Evolutionary conservation across 2,329 filamentous ascomycete species (phyloP), one percentile per base, ranked within the genome.

Genomic region (Lachnellula occidentalis): DNA sequence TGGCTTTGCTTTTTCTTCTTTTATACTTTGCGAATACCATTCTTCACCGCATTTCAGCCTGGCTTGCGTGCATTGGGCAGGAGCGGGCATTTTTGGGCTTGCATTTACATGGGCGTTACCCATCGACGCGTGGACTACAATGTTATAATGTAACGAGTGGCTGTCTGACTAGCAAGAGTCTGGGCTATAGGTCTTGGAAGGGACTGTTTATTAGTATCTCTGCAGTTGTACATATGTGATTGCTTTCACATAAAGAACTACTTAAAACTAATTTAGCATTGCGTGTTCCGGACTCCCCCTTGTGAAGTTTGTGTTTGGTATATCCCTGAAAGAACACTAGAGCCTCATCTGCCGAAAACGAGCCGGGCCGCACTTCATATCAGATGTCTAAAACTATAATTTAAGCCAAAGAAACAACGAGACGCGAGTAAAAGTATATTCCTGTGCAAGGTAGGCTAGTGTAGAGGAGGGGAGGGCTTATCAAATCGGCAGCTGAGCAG

Each of bases 21-120:
- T 43, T 60, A 55, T 57, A 55, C 57, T 63, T 61, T 54, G 57
- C 63, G 47, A 64, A 46, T 46, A 46, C 57, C 61, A 64, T 63
- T 62, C 58, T 62, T 62, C 46, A 54, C 50, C 57, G 58, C 58
- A 63, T 67, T 65, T 63, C 53, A 65, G 61, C 64, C 61, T 60
- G 53, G 60, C 55, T 64, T 65, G 61, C 54, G 56, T 59, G 63
- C 60, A 64, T 64, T 60, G 55, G 55, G 48, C 55, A 53, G 58
- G 59, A 61, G 58, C 54, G 54, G 58, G 57, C 61, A 62, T 61
- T 58, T 59, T 60, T 52, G 45, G 55, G 56, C 42, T 58, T 56
- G 64, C 63, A 66, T 66, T 63, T 66, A 61, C 61, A 64, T 60
- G 17, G 63, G 63, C 64, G 64, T 61, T 48, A 55, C 46, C 51